Percentiles rank a stretch among this genome's conserved stretches.
phyloP scores from a whole-genome alignment of 2,329 filamentous ascomycete genomes.

The Phialophora tarda region DNA sequence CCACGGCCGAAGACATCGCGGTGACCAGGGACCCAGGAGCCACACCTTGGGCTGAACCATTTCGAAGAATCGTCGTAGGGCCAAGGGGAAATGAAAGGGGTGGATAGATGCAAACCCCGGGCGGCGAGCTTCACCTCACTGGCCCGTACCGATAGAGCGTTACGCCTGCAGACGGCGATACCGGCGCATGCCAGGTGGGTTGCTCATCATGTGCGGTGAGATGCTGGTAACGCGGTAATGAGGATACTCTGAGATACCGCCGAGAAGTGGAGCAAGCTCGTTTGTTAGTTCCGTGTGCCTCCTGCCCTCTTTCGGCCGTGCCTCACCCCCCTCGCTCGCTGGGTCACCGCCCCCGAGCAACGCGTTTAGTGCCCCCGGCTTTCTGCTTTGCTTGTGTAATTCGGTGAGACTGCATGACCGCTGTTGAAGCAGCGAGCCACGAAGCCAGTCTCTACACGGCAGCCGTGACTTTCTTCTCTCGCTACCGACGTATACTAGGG shows the following conservation, averaged over 20 bases:
- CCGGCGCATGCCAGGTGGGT: constrained; percentile 13
- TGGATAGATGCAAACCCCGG: constrained; percentile 3
- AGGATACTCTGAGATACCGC: not conserved
- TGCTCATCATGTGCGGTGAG: constrained; percentile 28
- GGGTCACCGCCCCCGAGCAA: constrained; percentile 12
- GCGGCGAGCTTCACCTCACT: not conserved
- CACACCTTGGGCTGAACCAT: constrained; percentile 8
- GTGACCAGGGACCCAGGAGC: constrained; percentile 12
- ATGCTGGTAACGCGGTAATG: constrained; percentile 18
- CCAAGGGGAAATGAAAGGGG: constrained; percentile 18
- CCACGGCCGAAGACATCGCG: constrained; percentile 8
- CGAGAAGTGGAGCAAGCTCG: constrained; percentile 13
- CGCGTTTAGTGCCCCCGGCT: not conserved
- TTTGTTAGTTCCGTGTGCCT: constrained; percentile 15
- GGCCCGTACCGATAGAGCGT: constrained; percentile 21
- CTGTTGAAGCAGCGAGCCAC: not conserved
- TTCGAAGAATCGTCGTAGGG: constrained; percentile 1
- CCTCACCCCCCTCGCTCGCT: not conserved
- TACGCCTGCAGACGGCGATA: constrained; percentile 33
- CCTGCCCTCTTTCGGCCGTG: not conserved
- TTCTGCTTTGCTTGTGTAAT: not conserved
- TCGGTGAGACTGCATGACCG: not conserved
- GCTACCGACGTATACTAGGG: not conserved
- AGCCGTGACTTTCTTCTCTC: constrained; percentile 1
- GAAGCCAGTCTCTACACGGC: not conserved